phyloP scores from a whole-genome alignment of 208 protist species.

The Crithidia fasciculata region DNA sequence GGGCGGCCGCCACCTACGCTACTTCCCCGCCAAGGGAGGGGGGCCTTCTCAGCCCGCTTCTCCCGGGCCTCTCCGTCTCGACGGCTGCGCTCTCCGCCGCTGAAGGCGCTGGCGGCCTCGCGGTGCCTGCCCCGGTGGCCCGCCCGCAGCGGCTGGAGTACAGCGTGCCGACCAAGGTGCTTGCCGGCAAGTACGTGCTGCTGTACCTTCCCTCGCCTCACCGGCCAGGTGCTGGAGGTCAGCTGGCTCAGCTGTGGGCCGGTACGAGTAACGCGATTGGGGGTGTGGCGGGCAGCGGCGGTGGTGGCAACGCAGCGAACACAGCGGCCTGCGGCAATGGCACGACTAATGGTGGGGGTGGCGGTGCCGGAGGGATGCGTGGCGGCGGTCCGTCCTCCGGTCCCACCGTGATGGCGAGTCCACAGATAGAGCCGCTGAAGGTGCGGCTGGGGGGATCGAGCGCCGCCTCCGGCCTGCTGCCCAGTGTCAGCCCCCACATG shows the following conservation, averaged over 20 bases:
- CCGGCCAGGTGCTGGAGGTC: constrained; percentile 9
- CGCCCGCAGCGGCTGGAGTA: constrained; percentile 38
- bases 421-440: constrained; percentile 19
- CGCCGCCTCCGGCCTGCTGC: constrained; percentile 10
- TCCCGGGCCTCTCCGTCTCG: constrained; percentile 13
- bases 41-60: constrained; percentile 17
- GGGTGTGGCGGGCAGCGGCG: no score
- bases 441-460: constrained; percentile 13
- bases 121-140: neutral
- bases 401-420: constrained; percentile 1
- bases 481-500: constrained; percentile 11
- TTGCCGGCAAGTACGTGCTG: constrained; percentile 75
- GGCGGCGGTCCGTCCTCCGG: constrained; percentile 1
- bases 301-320: no score
- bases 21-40: constrained; percentile 7
- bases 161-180: constrained; percentile 47
- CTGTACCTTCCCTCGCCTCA: constrained; percentile 53
- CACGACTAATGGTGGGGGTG: neutral
- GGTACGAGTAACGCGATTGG: neutral
- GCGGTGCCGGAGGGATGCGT: neutral
- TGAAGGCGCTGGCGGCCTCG: neutral
- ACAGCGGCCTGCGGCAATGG: no score
- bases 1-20: neutral
- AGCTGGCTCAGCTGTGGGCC: constrained; percentile 19
- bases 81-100: constrained; percentile 3